Evolutionary conservation across 2,329 filamentous ascomycete species (phyloP), one percentile per base, ranked within the genome.

Genomic region (Magnaporthiopsis rhizophila): DNA sequence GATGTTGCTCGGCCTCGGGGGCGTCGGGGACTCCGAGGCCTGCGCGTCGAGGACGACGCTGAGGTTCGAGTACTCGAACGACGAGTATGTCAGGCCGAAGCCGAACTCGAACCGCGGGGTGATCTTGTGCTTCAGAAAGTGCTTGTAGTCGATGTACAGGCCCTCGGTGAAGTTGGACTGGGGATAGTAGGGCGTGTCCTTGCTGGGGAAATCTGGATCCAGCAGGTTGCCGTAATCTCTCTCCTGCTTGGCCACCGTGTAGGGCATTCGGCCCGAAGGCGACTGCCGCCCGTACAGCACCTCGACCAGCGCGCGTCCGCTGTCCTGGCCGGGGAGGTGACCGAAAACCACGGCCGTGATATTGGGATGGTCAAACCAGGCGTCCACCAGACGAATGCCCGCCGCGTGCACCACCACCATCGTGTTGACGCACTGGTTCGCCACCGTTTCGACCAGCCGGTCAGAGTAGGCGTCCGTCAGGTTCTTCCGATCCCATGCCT

Each of bases 391-490:
- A 1, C 86, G 79, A 12, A 82, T 77, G 0, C 87, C 87, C 1
- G 86, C 85, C 58, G 87, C 89, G 72, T 89, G 86, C 6, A 89
- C 78, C 0, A 88, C 77, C 0, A 89, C 87, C 24, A 89, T 78
- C 0, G 87, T 89, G 66, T 85, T 88, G 67, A 77, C 79, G 73
- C 86, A 89, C 28, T 78, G 77, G 9, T 77, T 74, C 0, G 87
- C 86, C 0, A 89, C 85, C 59, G 82, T 79, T 1, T 74, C 74
- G 58, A 89, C 80, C 0, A 89, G 74, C 0, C 73, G 74, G 67
- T 89, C 86, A 1, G 83, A 86, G 63, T 85, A 85, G 65, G 88
- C 87, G 71, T 94, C 90, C 36, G 81, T 80, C 57, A 91, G 77
- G 9, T 80, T 80, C 0, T 83, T 78, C 60, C 86, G 80, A 65